Conservation (phyloP, 805 yeast genomes). For the Jamesozyma spencerorum region DNA sequence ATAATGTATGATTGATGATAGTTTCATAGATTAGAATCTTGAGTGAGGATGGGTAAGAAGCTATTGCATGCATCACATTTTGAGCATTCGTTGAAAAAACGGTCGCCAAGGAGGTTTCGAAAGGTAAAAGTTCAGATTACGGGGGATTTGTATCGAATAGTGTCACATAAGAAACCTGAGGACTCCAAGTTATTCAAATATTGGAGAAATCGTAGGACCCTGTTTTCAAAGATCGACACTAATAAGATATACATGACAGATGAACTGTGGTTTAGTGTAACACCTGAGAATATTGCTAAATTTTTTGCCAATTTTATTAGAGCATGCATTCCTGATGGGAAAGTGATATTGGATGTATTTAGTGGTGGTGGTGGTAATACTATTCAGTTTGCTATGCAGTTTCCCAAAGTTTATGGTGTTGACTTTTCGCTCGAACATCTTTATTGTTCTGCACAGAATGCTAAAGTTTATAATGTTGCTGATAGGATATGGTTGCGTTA, state of each 20-base stretch:
- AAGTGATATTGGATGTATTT: slow-evolving; percentile 53
- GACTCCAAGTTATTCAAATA: slow-evolving; percentile 33
- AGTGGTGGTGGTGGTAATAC: slow-evolving; percentile 88
- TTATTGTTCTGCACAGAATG: slow-evolving; percentile 58
- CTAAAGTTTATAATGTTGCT: slow-evolving; percentile 49
- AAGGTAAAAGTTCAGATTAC: slow-evolving; percentile 8
- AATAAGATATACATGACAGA: slow-evolving; percentile 55
- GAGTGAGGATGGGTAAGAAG: slow-evolving; percentile 9
- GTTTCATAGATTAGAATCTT: too few species aligned
- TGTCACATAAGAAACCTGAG: slow-evolving; percentile 11
- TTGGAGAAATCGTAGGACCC: slow-evolving; percentile 51
- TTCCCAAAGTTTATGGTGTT: slow-evolving; percentile 50
- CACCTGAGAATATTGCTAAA: slow-evolving; percentile 68
- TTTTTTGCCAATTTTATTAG: slow-evolving; percentile 47
- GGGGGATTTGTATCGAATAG: slow-evolving; percentile 12
- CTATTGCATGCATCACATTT: slow-evolving; percentile 10
- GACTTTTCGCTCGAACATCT: slow-evolving; percentile 54
- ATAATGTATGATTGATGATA: background rate
- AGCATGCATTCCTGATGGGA: slow-evolving; percentile 42
- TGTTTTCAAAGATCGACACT: slow-evolving; percentile 57
- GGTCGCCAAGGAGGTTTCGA: slow-evolving; percentile 9
- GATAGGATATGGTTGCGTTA: slow-evolving; percentile 40
- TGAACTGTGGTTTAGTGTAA: slow-evolving; percentile 81
- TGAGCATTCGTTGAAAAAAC: slow-evolving; percentile 5
- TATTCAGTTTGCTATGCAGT: slow-evolving; percentile 58